Evolutionary conservation across 1,284 basidiomycete genomes (phyloP), one percentile per base, ranked within the genome.

Genomic region (Heliocybe sulcata): DNA sequence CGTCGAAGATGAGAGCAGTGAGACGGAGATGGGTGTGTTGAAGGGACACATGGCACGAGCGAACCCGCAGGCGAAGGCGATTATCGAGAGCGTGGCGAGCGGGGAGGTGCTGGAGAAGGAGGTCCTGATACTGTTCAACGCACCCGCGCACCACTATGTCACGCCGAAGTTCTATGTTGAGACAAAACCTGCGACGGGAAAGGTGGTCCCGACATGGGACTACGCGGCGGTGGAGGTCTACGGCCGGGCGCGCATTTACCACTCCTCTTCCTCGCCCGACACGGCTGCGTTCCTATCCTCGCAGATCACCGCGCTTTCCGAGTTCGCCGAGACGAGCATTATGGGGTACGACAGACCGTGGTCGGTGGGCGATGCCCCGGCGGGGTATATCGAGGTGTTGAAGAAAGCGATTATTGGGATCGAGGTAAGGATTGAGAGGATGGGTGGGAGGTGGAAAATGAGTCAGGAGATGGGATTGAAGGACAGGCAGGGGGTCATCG

Each of bases 341-440:
- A 59, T 60, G 58, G 54, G 59, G 20, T 56, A 58, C 33, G 56
- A 61, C 20, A n/a, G n/a, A 42, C 60, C 57, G 22, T 67, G 65
- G 65, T 49, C 42, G 23, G 61, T 67, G 16, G 45, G 47, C 12
- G 65, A 67, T 35, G 60, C 64, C n/a, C 65, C 65, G 1, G 53
- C 45, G 33, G 54, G 53, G n/a, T 67, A 64, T 53, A 31, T 62
- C 11, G 62, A 55, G 38, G 33, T 64, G 49, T 51, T 67, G 35
- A 63, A 64, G 58, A 64, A 64, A 59, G 64, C 62, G 10, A 64
- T 67, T 33, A 60, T 67, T n/a, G 65, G 65, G 11, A 53, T 67
- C 14, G 64, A 67, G 60, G 51, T 67, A 10, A 54, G 59, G 55
- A 63, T 67, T 35, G 59, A 55, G 49, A 38, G 55, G 29, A 58